phyloP scores from a whole-genome alignment of 352 stramenopile species.

The Phytophthora pisi region DNA sequence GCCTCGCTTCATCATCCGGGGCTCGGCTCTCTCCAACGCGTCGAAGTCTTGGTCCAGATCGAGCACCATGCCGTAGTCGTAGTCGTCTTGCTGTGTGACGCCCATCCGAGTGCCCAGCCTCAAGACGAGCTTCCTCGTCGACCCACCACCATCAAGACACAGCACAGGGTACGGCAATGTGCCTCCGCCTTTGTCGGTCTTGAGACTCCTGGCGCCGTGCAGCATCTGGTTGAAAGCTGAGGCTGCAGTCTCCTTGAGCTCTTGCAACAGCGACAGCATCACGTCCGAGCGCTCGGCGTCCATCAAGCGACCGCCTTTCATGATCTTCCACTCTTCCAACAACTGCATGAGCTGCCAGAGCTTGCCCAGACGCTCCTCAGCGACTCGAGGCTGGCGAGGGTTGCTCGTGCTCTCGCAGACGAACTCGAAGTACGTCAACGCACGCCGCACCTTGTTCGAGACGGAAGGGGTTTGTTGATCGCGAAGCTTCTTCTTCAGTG shows the following conservation, averaged over 20 bases:
- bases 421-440: conserved; percentile 66
- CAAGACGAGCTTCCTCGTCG: conserved; percentile 50
- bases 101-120: conserved; percentile 56
- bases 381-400: conserved; percentile 27
- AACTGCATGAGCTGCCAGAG: conserved; percentile 77
- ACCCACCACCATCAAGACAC: conserved; percentile 40
- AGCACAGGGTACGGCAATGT: conserved; percentile 63
- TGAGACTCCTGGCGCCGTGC: conserved; percentile 22
- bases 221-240: conserved; percentile 61
- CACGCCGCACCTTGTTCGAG: conserved; percentile 64
- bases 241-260: conserved; percentile 54
- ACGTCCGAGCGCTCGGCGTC: conserved; percentile 61
- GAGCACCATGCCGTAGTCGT: conserved; percentile 71
- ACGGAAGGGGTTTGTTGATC: conserved; percentile 35
- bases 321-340: conserved; percentile 80
- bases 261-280: conserved; percentile 56
- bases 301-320: conserved; percentile 64
- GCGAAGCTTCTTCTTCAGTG: conserved; percentile 43
- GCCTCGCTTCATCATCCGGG: conserved; percentile 30
- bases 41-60: conserved; percentile 62
- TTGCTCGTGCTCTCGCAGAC: conserved; percentile 61
- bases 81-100: conserved; percentile 47
- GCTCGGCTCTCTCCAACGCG: conserved; percentile 22
- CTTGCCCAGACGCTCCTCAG: conserved; percentile 65
- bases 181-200: conserved; percentile 30